phyloP scores from a whole-genome alignment of 2,329 filamentous ascomycete genomes.

The Botrytis porri region DNA sequence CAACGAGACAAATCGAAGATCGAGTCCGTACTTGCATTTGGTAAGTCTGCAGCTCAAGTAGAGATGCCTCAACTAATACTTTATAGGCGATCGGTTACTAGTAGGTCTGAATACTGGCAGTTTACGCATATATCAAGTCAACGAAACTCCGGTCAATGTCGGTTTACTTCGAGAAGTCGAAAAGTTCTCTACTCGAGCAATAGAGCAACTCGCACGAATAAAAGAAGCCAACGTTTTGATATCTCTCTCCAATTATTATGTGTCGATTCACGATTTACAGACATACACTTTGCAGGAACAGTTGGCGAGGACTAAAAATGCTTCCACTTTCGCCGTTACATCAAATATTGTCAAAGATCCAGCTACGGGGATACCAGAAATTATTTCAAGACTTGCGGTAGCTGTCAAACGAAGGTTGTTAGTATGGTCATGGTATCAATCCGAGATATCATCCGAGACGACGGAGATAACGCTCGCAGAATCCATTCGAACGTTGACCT shows the following conservation, averaged over 20 bases:
- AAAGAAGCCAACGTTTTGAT: slow-evolving; percentile 92
- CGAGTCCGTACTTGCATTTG: slow-evolving; percentile 90
- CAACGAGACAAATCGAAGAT: slow-evolving; percentile 95
- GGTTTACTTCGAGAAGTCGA: slow-evolving; percentile 90
- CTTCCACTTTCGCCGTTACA: slow-evolving; percentile 85
- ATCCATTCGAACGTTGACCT: slow-evolving; percentile 83
- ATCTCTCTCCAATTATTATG: slow-evolving; percentile 83
- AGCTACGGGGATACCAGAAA: slow-evolving; percentile 82
- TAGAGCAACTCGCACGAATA: slow-evolving; percentile 92
- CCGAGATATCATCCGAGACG: slow-evolving; percentile 74
- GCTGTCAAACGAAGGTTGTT: slow-evolving; percentile 88
- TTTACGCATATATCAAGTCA: slow-evolving; percentile 87
- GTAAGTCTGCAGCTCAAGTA: slow-evolving; percentile 45
- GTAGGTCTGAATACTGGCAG: slow-evolving; percentile 88
- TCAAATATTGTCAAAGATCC: slow-evolving; percentile 93
- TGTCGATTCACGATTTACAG: slow-evolving; percentile 86
- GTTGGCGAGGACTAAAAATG: slow-evolving; percentile 79
- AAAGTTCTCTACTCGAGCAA: slow-evolving; percentile 83
- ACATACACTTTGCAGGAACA: slow-evolving; percentile 80
- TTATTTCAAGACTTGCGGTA: slow-evolving; percentile 87
- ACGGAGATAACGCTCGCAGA: slow-evolving; percentile 77
- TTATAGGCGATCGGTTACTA: slow-evolving; percentile 77
- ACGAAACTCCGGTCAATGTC: slow-evolving; percentile 61
- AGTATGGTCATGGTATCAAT: slow-evolving; percentile 94
- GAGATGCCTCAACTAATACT: slow-evolving; percentile 23